These are phyloP conservation scores for Evansstolkia leycettana DNA, from an alignment of 495 filamentous ascomycete species.

Conservation along the genomic window DNA sequence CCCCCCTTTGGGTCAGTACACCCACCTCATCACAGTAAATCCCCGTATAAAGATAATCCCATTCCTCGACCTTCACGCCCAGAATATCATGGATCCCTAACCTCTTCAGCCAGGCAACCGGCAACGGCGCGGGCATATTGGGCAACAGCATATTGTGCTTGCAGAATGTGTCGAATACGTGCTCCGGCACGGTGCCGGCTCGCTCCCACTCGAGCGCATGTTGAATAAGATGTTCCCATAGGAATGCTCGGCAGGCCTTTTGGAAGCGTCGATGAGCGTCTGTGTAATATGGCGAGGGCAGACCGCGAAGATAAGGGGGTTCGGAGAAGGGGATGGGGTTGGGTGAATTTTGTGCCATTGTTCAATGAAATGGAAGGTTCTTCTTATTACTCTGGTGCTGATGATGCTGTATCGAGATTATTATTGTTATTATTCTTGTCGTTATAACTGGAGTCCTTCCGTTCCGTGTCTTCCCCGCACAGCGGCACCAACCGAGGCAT, in stretches of 20 bases:
- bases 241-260: slow-evolving; percentile 51
- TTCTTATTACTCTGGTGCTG: too few relatives aligned
- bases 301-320: slow-evolving; percentile 55
- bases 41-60: slow-evolving; percentile 57
- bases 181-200: slow-evolving; percentile 44
- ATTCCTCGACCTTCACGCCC: slow-evolving; percentile 63
- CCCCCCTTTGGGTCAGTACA: background rate
- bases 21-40: slow-evolving; percentile 55
- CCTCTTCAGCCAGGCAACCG: slow-evolving; percentile 51
- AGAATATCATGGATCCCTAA: slow-evolving; percentile 52
- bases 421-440: too few relatives aligned
- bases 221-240: slow-evolving; percentile 44
- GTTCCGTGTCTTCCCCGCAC: too few relatives aligned
- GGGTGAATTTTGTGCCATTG: slow-evolving; percentile 21
- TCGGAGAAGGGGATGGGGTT: slow-evolving; percentile 57
- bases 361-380: too few relatives aligned
- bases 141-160: slow-evolving; percentile 52
- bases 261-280: slow-evolving; percentile 51
- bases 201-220: slow-evolving; percentile 57
- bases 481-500: too few relatives aligned
- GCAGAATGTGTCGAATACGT: slow-evolving; percentile 50
- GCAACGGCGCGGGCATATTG: slow-evolving; percentile 52
- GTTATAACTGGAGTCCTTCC: too few relatives aligned
- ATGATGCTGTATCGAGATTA: too few relatives aligned
- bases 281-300: slow-evolving; percentile 60